phyloP scores from a whole-genome alignment of 1,284 basidiomycete genomes.

The Meripilus lineatus region DNA sequence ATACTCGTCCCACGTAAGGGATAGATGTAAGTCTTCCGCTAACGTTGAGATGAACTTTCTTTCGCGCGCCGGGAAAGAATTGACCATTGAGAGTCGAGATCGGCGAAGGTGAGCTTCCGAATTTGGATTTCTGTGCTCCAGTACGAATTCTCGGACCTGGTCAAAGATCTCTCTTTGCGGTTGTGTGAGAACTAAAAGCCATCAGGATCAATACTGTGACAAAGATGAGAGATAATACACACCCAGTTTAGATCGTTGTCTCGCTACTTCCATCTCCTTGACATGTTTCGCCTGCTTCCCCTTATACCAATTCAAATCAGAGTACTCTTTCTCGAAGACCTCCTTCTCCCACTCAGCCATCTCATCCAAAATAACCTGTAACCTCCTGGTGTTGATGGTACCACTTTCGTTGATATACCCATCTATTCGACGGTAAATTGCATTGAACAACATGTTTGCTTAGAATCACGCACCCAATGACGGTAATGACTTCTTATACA shows the following conservation, averaged over 20 bases:
- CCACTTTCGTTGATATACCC: constrained; percentile 95
- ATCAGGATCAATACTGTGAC: background rate
- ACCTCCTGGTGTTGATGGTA: constrained; percentile 71
- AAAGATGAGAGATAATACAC: constrained; percentile 15
- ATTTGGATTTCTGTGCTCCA: constrained; percentile 42
- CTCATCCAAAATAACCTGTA: constrained; percentile 87
- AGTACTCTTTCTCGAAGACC: constrained; percentile 86
- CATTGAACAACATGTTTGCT: background rate
- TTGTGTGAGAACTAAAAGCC: constrained; percentile 56
- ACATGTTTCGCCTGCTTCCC: constrained; percentile 79
- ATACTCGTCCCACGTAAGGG: constrained; percentile 85
- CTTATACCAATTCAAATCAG: constrained; percentile 86
- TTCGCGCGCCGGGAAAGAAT: constrained; percentile 75
- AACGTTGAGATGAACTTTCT: constrained; percentile 73
- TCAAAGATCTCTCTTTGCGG: constrained; percentile 76
- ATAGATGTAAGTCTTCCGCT: constrained; percentile 71
- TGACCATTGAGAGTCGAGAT: constrained; percentile 61
- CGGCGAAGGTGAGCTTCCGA: constrained; percentile 30
- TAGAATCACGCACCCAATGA: constrained; percentile 54
- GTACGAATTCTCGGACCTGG: constrained; percentile 70
- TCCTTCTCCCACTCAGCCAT: constrained; percentile 86
- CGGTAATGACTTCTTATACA: constrained; percentile 92
- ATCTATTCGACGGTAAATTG: constrained; percentile 38
- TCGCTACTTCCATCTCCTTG: constrained; percentile 50
- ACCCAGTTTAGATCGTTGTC: constrained; percentile 51